Conservation (phyloP, 2,329 filamentous ascomycete species). For the Scorias spongiosa region DNA sequence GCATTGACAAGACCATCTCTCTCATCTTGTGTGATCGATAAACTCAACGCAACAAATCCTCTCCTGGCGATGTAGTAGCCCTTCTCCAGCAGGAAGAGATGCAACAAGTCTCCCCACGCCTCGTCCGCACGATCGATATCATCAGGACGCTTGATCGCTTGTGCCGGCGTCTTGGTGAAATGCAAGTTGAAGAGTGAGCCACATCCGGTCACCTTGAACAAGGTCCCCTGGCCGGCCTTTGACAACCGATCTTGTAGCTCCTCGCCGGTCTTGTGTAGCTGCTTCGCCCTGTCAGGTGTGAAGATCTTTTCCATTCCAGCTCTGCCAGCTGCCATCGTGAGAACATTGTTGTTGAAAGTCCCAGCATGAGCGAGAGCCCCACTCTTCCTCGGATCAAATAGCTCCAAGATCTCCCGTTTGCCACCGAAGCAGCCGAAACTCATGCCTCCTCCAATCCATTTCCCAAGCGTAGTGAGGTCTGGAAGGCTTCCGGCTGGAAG, state of each 20-base stretch:
- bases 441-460: constrained; percentile 52
- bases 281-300: constrained; percentile 16
- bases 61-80: constrained; percentile 23
- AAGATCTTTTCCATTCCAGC: constrained; percentile 24
- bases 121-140: constrained; percentile 13
- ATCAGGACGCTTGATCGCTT: constrained; percentile 10
- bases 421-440: constrained; percentile 55
- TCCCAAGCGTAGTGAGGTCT: constrained; percentile 50
- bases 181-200: constrained; percentile 24
- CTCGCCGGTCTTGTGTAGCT: constrained; percentile 21
- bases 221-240: constrained; percentile 17
- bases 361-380: constrained; percentile 40
- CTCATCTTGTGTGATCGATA: constrained; percentile 20
- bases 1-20: constrained; percentile 17
- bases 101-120: constrained; percentile 20
- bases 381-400: constrained; percentile 36
- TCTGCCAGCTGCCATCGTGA: constrained; percentile 43
- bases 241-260: constrained; percentile 15
- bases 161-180: constrained; percentile 16
- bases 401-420: constrained; percentile 39
- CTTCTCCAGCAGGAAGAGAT: constrained; percentile 23
- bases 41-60: constrained; percentile 22
- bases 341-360: constrained; percentile 53
- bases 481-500: constrained; percentile 31
- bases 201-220: constrained; percentile 22